Evolutionary conservation across 805 yeast species (phyloP), one percentile per base, ranked within the genome.

Genomic region (Metschnikowia colocasiae): DNA sequence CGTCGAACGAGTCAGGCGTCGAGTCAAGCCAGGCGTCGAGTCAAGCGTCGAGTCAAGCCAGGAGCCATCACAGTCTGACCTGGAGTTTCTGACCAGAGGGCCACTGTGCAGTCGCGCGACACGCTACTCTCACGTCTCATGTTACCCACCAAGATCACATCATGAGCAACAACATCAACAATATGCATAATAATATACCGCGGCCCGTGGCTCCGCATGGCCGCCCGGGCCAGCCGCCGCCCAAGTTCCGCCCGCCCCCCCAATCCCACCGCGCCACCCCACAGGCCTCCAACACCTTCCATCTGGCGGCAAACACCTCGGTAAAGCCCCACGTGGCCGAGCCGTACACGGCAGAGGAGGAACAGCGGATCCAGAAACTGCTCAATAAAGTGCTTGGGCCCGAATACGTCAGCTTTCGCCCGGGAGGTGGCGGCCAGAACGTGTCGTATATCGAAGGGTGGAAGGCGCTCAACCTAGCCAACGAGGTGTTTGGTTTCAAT

Each of bases 391-490:
- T 69, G 1, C 56, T 87, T 15, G 94, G 94, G 0, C 92, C 94
- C 0, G 94, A 87, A 58, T 86, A 78, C 56, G 83, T 87, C 19
- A 82, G 90, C 23, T 80, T 80, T 34, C 71, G 95, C 40, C 82
- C 89, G 6, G 91, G 90, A 2, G 88, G 83, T 30, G 89, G 88
- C 2, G 83, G 85, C 12, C 75, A 73, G 39, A 73, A 77, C 46
- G 87, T 87, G 3, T 81, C 85, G 2, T 86, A 87, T 57, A 75
- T 87, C 34, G 94, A 86, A 63, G 95, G 95, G 1, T 86, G 92
- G 90, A 83, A 80, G 59, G 92, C 87, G 2, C 76, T 87, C 32
- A 84, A 84, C 58, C 63, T 87, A 40, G 95, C 95, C 12, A 87
- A 87, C 58, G 85, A 83, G 56, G 81, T 87, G 3, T 86, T 87